Evolutionary conservation across 2,329 filamentous ascomycete species (phyloP).

Genomic region (Apiospora phragmitis): DNA sequence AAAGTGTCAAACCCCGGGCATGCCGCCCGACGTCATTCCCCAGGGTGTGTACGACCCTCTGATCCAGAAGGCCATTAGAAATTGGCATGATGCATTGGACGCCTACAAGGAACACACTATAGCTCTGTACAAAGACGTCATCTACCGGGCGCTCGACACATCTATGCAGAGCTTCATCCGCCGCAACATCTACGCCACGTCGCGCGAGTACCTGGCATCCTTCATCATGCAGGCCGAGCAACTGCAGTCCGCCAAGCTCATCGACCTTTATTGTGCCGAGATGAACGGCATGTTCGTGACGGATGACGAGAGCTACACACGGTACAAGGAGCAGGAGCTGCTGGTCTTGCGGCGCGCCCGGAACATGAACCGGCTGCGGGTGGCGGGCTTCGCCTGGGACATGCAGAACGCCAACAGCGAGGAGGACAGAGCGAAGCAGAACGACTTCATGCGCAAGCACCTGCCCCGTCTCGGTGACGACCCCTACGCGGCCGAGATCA

Average conservation of each 20-base stretch:
- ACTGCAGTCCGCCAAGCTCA: conserved; percentile 38
- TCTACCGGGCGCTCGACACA: conserved; percentile 46
- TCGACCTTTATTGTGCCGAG: conserved; percentile 53
- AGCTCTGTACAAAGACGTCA: conserved; percentile 44
- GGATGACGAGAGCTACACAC: conserved; percentile 48
- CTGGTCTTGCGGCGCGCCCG: conserved; percentile 47
- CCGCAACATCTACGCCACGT: conserved; percentile 50
- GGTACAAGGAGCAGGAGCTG: conserved; percentile 47
- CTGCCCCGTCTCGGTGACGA: conserved; percentile 55
- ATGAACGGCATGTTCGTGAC: conserved; percentile 57
- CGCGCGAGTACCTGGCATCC: conserved; percentile 40
- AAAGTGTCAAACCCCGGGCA: conserved; percentile 54
- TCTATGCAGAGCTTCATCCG: conserved; percentile 50
- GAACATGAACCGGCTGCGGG: conserved; percentile 49
- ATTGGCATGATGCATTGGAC: conserved; percentile 57
- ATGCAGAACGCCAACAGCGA: conserved; percentile 39
- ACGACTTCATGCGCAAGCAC: conserved; percentile 42
- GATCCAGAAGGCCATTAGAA: conserved; percentile 54
- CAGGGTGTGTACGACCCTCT: conserved; percentile 61
- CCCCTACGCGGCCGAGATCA: conserved; percentile 58
- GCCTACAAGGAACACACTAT: conserved; percentile 50
- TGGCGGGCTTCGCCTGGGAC: conserved; percentile 34
- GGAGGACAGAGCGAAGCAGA: conserved; percentile 48
- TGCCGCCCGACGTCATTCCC: conserved; percentile 56
- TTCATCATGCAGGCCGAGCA: conserved; percentile 44